Conservation (phyloP, 2,329 filamentous ascomycete species). For the Orbilia blumenaviensis region DNA sequence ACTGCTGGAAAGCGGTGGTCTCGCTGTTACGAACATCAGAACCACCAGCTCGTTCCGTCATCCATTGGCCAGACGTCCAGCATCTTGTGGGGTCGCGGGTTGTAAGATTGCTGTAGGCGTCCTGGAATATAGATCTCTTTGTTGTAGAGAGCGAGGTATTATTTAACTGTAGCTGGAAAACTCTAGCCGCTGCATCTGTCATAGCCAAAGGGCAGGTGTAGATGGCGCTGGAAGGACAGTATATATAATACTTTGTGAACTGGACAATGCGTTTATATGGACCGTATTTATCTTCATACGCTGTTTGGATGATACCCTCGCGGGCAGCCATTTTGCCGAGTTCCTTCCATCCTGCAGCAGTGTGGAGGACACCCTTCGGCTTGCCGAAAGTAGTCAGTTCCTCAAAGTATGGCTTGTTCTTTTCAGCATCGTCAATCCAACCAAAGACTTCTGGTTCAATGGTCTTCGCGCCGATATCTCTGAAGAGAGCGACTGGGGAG, state of each 20-base stretch:
- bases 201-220: slow-evolving; percentile 74
- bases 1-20: slow-evolving; percentile 66
- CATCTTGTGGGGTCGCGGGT: slow-evolving; percentile 65
- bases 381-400: slow-evolving; percentile 71
- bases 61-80: slow-evolving; percentile 81
- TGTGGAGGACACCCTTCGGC: slow-evolving; percentile 69
- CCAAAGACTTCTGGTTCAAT: slow-evolving; percentile 68
- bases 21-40: slow-evolving; percentile 76
- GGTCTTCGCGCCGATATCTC: slow-evolving; percentile 59
- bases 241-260: slow-evolving; percentile 69
- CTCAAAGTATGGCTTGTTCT: slow-evolving; percentile 70
- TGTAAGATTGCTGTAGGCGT: slow-evolving; percentile 67
- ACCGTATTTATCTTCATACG: slow-evolving; percentile 67
- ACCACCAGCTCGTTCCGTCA: slow-evolving; percentile 76
- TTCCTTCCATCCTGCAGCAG: slow-evolving; percentile 72
- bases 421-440: slow-evolving; percentile 72
- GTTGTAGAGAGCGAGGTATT: slow-evolving; percentile 23
- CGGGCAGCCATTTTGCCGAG: slow-evolving; percentile 70
- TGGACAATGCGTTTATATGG: slow-evolving; percentile 69
- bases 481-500: slow-evolving; percentile 28
- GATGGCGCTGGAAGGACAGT: slow-evolving; percentile 69
- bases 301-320: slow-evolving; percentile 65
- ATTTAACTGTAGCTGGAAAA: slow-evolving; percentile 33
- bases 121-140: slow-evolving; percentile 63
- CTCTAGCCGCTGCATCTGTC: slow-evolving; percentile 58